Evolutionary conservation across 148 eudicot genomes (phyloP).

Genomic region (Rhododendron griersonianum): DNA sequence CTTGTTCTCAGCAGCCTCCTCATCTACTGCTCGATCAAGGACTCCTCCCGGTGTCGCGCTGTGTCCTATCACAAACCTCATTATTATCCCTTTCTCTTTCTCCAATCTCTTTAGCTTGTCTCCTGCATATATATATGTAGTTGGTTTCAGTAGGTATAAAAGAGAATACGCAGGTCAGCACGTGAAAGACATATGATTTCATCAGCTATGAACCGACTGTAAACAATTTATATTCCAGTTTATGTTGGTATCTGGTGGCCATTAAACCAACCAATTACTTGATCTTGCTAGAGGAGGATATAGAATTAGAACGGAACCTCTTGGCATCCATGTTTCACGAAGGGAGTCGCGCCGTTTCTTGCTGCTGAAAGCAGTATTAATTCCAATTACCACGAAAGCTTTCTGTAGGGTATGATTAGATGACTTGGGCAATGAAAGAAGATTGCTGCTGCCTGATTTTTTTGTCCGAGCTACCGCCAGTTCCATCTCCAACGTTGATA

Average conservation of each 20-base stretch:
- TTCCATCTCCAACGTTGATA: constrained; percentile 56
- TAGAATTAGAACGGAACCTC: constrained; percentile 25
- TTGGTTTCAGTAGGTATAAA: neutral
- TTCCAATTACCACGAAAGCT: constrained; percentile 67
- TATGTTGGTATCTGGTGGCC: neutral
- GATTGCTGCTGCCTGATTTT: constrained; percentile 12
- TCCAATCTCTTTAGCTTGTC: constrained; percentile 53
- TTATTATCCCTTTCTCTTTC: constrained; percentile 72
- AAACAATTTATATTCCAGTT: neutral
- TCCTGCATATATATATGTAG: constrained; percentile 30
- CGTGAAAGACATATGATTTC: neutral
- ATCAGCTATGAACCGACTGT: neutral
- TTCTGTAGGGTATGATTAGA: constrained; percentile 28
- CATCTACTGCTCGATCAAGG: constrained; percentile 61
- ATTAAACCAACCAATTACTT: neutral
- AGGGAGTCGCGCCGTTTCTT: constrained; percentile 64
- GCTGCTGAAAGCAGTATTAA: constrained; percentile 90
- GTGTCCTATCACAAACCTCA: constrained; percentile 74
- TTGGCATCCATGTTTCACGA: constrained; percentile 88
- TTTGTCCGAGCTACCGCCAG: constrained; percentile 38
- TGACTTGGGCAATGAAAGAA: constrained; percentile 13
- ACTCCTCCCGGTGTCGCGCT: constrained; percentile 64
- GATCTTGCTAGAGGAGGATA: neutral
- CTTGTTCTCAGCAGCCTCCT: constrained; percentile 48
- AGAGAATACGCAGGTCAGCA: neutral